Evolutionary conservation across 306 rosid genomes (phyloP).

Genomic region (Phaseolus lunatus): DNA sequence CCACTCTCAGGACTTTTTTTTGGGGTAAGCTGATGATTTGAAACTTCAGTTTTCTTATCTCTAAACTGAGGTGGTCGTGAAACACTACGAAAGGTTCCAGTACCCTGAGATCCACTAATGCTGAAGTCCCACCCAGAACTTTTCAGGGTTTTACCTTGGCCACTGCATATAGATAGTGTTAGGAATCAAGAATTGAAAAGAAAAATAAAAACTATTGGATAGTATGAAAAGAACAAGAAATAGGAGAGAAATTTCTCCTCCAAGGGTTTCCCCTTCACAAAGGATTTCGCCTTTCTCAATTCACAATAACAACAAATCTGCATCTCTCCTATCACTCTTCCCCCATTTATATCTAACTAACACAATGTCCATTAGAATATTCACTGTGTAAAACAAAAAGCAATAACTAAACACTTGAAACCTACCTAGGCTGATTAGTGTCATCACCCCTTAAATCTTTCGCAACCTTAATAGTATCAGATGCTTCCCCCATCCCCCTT

Average conservation of each 20-base stretch:
- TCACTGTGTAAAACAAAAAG: constrained; percentile 10
- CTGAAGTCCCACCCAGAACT: constrained; percentile 97
- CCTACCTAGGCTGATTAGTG: constrained; percentile 73
- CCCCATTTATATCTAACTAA: too few species aligned
- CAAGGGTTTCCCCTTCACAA: background rate
- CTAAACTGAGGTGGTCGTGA: constrained; percentile 85
- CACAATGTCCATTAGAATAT: constrained; percentile 40
- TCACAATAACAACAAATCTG: background rate
- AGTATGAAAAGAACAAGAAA: background rate
- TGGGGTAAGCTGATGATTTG: constrained; percentile 54
- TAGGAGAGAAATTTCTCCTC: background rate
- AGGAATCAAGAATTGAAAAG: too few species aligned
- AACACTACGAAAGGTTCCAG: constrained; percentile 79
- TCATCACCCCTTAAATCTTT: constrained; percentile 67
- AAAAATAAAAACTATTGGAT: too few species aligned
- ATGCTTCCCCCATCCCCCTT: constrained; percentile 59
- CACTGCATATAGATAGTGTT: constrained; percentile 58
- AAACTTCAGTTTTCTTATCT: constrained; percentile 71
- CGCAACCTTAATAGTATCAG: constrained; percentile 68
- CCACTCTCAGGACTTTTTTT: constrained; percentile 66
- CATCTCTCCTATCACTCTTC: too few species aligned
- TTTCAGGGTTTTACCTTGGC: constrained; percentile 69
- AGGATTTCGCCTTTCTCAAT: background rate
- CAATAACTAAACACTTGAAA: constrained; percentile 35
- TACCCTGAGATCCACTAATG: constrained; percentile 78